Evolutionary conservation across 2,329 filamentous ascomycete genomes (phyloP).

Genomic region (Rhinocladiella similis): DNA sequence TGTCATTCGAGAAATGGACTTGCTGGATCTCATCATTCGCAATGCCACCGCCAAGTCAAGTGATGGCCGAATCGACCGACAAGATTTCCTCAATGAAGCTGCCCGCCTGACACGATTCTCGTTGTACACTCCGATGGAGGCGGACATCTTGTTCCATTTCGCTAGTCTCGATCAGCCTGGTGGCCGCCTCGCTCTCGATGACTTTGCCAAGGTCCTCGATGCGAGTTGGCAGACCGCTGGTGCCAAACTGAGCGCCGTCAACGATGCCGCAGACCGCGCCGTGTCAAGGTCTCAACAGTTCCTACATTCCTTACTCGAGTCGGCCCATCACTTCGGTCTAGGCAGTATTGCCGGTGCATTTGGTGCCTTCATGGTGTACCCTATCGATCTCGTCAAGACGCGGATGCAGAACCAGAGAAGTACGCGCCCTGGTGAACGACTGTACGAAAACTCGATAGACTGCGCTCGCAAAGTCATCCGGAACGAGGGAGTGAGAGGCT

Average conservation of each 20-base stretch:
- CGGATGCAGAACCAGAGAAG: conserved; percentile 96
- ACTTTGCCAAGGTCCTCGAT: conserved; percentile 95
- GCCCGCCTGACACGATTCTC: conserved; percentile 90
- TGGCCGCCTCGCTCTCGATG: conserved; percentile 74
- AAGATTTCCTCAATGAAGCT: conserved; percentile 93
- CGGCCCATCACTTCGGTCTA: conserved; percentile 84
- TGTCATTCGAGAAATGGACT: conserved; percentile 95
- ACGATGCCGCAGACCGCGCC: conserved; percentile 48
- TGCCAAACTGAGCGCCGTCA: conserved; percentile 46
- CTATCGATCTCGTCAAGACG: conserved; percentile 97
- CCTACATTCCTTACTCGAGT: conserved; percentile 68
- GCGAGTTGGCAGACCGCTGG: conserved; percentile 76
- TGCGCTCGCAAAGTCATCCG: conserved; percentile 90
- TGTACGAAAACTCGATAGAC: conserved; percentile 97
- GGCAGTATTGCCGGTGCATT: conserved; percentile 93
- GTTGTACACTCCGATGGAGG: conserved; percentile 96
- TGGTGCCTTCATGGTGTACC: conserved; percentile 98
- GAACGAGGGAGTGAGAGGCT: conserved; percentile 84
- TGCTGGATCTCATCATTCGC: conserved; percentile 89
- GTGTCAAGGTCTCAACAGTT: conserved; percentile 59
- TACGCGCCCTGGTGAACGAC: conserved; percentile 74
- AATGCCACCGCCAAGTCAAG: conserved; percentile 78
- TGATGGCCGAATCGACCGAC: conserved; percentile 90
- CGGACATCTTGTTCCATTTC: conserved; percentile 98
- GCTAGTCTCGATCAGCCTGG: conserved; percentile 88